A percentile compares a stretch with the other conserved stretches of the same genome.
These are phyloP conservation scores for Pseudogymnoascus sp. DNA, from an alignment of 2,329 filamentous ascomycete species.

Conservation along the genomic window DNA sequence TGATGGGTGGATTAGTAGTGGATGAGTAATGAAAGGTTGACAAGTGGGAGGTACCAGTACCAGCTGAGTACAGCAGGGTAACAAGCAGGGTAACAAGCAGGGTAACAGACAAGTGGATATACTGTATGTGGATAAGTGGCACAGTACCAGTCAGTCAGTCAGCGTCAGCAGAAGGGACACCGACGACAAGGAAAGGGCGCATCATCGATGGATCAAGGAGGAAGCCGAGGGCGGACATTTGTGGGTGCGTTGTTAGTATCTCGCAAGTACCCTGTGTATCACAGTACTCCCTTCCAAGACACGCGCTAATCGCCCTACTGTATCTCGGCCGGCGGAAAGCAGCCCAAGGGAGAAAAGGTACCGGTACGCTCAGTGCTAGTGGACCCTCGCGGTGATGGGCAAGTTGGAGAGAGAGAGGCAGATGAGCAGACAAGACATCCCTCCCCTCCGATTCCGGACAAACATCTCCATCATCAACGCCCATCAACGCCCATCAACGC, in stretches of 20 bases:
- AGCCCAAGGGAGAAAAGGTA: background rate
- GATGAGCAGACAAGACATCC: background rate
- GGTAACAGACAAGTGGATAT: background rate
- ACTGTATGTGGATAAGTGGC: background rate
- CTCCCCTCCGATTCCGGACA: background rate
- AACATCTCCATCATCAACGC: background rate
- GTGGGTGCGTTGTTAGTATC: background rate
- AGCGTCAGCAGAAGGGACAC: background rate
- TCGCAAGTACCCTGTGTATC: background rate
- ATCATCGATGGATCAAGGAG: background rate
- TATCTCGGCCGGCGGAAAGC: background rate
- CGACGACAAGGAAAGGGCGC: background rate
- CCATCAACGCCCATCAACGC: background rate
- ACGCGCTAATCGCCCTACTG: background rate
- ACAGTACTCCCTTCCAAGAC: background rate
- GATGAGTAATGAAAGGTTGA: background rate
- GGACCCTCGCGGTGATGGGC: background rate
- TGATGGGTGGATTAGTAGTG: background rate
- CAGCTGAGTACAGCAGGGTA: background rate
- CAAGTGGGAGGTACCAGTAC: background rate
- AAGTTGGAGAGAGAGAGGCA: background rate
- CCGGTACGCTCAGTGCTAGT: background rate
- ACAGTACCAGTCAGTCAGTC: background rate
- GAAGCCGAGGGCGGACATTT: background rate
- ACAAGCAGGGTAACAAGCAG: no score